Percentiles rank a stretch among this genome's conserved stretches.
Evolutionary conservation across 306 rosid species (phyloP).

Genomic region (Heteromeles arbutifolia): DNA sequence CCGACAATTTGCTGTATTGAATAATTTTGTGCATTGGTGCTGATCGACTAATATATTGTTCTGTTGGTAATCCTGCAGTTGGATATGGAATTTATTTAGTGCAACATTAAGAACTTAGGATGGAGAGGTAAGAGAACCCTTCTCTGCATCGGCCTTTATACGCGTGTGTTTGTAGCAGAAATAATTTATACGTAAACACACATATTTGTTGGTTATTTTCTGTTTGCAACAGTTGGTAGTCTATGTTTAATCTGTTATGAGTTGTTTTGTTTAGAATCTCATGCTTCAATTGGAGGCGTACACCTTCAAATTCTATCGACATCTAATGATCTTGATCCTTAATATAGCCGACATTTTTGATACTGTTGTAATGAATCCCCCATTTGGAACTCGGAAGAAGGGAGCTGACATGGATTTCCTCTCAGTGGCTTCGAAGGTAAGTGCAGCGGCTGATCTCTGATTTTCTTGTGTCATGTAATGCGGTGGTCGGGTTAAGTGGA

Average conservation of each 20-base stretch:
- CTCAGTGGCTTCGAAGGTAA: conserved; percentile 65
- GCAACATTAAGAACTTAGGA: conserved; percentile 50
- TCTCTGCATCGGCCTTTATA: not conserved
- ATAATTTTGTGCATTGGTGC: conserved; percentile 13
- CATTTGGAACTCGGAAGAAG: conserved; percentile 79
- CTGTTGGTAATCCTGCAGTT: conserved; percentile 53
- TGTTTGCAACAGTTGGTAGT: not conserved
- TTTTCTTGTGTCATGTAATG: not conserved
- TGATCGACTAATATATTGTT: conserved; percentile 18
- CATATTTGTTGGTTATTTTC: not conserved
- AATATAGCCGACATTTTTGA: conserved; percentile 60
- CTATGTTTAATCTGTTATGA: not conserved
- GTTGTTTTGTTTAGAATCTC: not conserved
- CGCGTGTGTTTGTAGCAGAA: conserved; percentile 4
- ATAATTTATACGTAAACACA: not conserved
- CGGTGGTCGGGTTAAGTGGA: not conserved
- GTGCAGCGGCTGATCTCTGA: conserved; percentile 10
- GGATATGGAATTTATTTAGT: conserved; percentile 70
- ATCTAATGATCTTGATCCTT: conserved; percentile 12
- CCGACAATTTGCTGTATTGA: not conserved
- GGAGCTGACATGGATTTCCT: conserved; percentile 94
- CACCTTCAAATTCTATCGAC: conserved; percentile 5
- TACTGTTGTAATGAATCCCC: conserved; percentile 93
- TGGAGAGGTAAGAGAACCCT: conserved; percentile 57
- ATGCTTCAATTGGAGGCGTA: not conserved